phyloP scores from a whole-genome alignment of 768 basidiomycete species.

The Hydnomerulius pinastri region DNA sequence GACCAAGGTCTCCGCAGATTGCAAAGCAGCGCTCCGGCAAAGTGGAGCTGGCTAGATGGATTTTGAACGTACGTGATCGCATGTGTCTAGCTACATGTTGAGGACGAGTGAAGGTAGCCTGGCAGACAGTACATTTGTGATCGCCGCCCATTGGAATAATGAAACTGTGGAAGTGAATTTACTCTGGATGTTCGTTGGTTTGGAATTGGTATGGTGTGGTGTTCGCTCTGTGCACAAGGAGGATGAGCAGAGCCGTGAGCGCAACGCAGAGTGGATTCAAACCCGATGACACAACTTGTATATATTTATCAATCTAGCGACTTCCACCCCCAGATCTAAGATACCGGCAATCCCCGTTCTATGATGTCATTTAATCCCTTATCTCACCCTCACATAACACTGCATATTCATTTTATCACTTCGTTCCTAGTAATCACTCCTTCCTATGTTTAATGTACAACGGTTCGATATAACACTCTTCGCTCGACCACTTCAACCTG shows the following conservation, averaged over 20 bases:
- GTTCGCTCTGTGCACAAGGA: neutral
- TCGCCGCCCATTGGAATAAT: slow-evolving; percentile 81
- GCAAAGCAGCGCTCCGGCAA: slow-evolving; percentile 10
- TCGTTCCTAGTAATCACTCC: neutral
- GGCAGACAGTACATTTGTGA: slow-evolving; percentile 86
- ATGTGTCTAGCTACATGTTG: slow-evolving; percentile 91
- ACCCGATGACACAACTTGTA: slow-evolving; percentile 39
- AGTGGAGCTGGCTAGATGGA: slow-evolving; percentile 28
- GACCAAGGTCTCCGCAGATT: neutral
- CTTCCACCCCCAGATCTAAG: slow-evolving; percentile 35
- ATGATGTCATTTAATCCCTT: slow-evolving; percentile 33
- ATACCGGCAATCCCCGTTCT: slow-evolving; percentile 28
- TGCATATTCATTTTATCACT: neutral
- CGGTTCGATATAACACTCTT: too few relatives aligned
- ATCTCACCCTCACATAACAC: slow-evolving; percentile 6
- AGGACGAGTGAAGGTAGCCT: slow-evolving; percentile 84
- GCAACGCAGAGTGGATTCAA: slow-evolving; percentile 26
- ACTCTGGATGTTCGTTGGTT: slow-evolving; percentile 1
- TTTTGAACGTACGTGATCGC: slow-evolving; percentile 74
- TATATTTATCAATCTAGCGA: slow-evolving; percentile 35
- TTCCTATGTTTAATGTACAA: too few relatives aligned
- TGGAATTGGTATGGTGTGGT: too few relatives aligned
- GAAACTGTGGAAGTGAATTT: too few relatives aligned
- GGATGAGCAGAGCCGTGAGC: slow-evolving; percentile 19
- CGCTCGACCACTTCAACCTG: too few relatives aligned